Percentiles rank a stretch among this genome's conserved stretches.
These are phyloP conservation scores for Collybia sordida DNA, from an alignment of 768 basidiomycete genomes.

Conservation along the genomic window DNA sequence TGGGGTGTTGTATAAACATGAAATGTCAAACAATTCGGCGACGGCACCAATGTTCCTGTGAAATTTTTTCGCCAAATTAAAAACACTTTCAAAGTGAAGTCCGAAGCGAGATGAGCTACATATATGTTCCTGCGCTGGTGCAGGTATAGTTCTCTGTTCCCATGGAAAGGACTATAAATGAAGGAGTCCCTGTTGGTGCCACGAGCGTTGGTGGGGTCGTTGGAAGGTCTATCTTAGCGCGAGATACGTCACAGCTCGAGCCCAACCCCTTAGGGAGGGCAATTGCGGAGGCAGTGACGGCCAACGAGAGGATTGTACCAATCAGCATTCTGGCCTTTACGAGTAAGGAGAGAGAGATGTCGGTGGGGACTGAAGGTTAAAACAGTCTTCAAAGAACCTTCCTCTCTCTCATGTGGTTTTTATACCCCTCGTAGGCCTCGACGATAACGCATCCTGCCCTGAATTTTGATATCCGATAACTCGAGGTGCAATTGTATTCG, in stretches of 20 bases:
- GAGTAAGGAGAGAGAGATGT: too few species aligned
- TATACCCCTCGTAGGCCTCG: too few species aligned
- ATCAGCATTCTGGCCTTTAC: slow-evolving; percentile 11
- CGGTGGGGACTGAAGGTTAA: too few species aligned
- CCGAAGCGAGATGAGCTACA: slow-evolving; percentile 28
- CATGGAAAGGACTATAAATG: slow-evolving; percentile 43
- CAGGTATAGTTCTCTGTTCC: slow-evolving; percentile 62
- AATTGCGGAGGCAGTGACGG: slow-evolving; percentile 9
- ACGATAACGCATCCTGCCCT: too few species aligned
- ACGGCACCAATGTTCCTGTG: slow-evolving; percentile 48
- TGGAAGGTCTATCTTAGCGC: slow-evolving; percentile 26
- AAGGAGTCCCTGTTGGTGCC: slow-evolving; percentile 30
- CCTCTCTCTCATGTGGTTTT: too few species aligned
- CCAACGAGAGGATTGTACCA: slow-evolving; percentile 11
- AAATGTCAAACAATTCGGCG: slow-evolving; percentile 55
- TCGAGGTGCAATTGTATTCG: too few species aligned
- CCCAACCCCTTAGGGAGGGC: slow-evolving; percentile 5
- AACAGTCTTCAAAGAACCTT: too few species aligned
- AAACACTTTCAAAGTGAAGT: too few species aligned
- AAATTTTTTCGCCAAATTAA: not conserved
- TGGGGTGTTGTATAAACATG: slow-evolving; percentile 37
- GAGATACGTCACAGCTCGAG: slow-evolving; percentile 21
- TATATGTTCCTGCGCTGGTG: slow-evolving; percentile 35
- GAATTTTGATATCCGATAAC: too few species aligned
- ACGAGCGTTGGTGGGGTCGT: slow-evolving; percentile 29